These are phyloP conservation scores for Fusarium fujikuroi DNA, from an alignment of 2,329 filamentous ascomycete species.

Conservation along the genomic window DNA sequence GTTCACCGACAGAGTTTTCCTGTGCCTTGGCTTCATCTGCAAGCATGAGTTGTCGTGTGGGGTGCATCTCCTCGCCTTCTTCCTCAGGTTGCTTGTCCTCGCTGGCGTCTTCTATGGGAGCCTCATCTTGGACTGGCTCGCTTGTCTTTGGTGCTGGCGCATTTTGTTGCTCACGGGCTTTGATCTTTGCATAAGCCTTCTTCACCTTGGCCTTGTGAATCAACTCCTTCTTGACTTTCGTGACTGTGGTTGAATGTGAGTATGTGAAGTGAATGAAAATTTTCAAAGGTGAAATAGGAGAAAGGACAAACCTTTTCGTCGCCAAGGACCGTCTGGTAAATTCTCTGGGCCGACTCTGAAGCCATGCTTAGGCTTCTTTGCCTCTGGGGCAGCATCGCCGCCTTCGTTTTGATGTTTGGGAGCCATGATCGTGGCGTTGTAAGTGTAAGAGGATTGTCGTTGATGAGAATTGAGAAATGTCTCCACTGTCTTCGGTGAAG, in stretches of 20 bases:
- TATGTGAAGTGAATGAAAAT: slow-evolving; percentile 30
- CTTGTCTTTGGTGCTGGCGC: slow-evolving; percentile 33
- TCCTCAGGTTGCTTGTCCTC: slow-evolving; percentile 27
- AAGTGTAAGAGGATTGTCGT: slow-evolving; percentile 34
- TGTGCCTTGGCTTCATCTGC: slow-evolving; percentile 53
- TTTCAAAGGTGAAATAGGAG: slow-evolving; percentile 7
- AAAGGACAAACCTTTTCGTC: slow-evolving; percentile 71
- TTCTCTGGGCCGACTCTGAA: slow-evolving; percentile 91
- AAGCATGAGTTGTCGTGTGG: slow-evolving; percentile 54
- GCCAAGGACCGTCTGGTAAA: slow-evolving; percentile 88
- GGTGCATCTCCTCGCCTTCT: slow-evolving; percentile 48
- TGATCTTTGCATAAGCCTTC: slow-evolving; percentile 91
- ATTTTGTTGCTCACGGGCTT: slow-evolving; percentile 59
- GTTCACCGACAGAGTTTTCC: slow-evolving; percentile 36
- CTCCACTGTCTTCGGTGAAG: slow-evolving; percentile 31
- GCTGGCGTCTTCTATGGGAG: slow-evolving; percentile 21
- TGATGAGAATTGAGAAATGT: slow-evolving; percentile 35
- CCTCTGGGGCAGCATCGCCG: slow-evolving; percentile 48
- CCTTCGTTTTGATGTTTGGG: slow-evolving; percentile 48
- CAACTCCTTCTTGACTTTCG: slow-evolving; percentile 88
- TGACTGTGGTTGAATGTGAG: slow-evolving; percentile 61
- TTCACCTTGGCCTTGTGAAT: slow-evolving; percentile 95
- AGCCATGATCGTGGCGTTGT: slow-evolving; percentile 43
- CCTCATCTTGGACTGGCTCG: slow-evolving; percentile 24
- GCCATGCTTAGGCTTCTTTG: slow-evolving; percentile 71